Percentiles rank a stretch among this genome's conserved stretches.
Evolutionary conservation across 1,139 yeast species (phyloP).

Genomic region (Zygoascus sp.): DNA sequence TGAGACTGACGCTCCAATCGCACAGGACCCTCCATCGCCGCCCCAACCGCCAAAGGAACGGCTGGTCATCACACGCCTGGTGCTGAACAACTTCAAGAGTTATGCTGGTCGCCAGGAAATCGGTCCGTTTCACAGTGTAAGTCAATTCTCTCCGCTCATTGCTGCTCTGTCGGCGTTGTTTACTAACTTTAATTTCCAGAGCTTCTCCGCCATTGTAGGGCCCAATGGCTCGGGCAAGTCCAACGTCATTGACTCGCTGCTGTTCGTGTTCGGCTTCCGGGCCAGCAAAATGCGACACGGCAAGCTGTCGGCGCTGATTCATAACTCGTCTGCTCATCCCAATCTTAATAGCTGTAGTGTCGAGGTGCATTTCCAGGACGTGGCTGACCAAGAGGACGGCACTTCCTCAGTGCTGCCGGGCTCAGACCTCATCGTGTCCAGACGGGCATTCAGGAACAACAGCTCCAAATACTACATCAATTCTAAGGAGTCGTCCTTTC

Average conservation of each 20-base stretch:
- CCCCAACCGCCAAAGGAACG: conserved; percentile 36
- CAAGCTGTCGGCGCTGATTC: conserved; percentile 83
- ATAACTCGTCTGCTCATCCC: conserved; percentile 65
- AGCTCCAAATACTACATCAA: conserved; percentile 76
- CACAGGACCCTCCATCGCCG: conserved; percentile 9
- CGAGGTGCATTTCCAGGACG: conserved; percentile 85
- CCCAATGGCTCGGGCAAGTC: conserved; percentile 99
- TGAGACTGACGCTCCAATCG: conserved; percentile 9
- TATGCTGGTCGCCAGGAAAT: conserved; percentile 93
- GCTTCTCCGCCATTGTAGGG: conserved; percentile 97
- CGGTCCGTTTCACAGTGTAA: conserved; percentile 76
- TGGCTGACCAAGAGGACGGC: conserved; percentile 55
- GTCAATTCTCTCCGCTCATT: conserved; percentile 15
- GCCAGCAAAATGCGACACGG: conserved; percentile 97
- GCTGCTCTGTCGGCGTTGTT: neutral
- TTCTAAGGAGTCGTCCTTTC: conserved; percentile 62
- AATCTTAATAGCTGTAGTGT: conserved; percentile 75
- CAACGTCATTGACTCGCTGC: conserved; percentile 90
- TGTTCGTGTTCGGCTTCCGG: conserved; percentile 95
- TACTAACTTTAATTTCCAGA: conserved; percentile 37
- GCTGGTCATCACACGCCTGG: conserved; percentile 67
- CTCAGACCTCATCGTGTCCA: conserved; percentile 63
- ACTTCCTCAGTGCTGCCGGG: conserved; percentile 44
- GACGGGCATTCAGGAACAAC: conserved; percentile 75
- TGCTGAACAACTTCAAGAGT: conserved; percentile 83